Evolutionary conservation across 495 filamentous ascomycete species (phyloP), one percentile per base, ranked within the genome.

Genomic region (Trypethelium eluteriae): DNA sequence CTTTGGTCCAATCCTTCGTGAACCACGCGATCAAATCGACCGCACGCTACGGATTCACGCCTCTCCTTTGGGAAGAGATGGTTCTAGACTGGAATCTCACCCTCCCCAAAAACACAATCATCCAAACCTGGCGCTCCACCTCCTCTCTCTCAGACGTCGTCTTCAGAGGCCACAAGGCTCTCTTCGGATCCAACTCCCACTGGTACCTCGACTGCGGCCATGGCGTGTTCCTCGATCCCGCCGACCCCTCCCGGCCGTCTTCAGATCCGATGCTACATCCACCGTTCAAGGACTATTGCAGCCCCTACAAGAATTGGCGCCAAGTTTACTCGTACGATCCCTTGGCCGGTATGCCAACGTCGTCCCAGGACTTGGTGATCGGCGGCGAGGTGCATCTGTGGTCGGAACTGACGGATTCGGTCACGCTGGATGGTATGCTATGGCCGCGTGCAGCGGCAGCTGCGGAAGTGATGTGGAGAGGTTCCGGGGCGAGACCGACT

Each of bases 1-100:
- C 89, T 10, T 79, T 91, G 16, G 78, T 94, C 64, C 89, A 93
- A 71, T 81, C 80, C 62, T 89, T 92, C 70, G 74, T 92, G 68
- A 82, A 89, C 71, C 77, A 80, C 65, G 83, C 83, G 68, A 89
- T 90, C 70, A 75, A 70, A 44, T 79, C 83, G 18, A 79, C 92
- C 3, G 73, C 81, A 25, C 75, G 76, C 34, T 78, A 81, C 1
- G 86, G 86, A 11, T 75, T 92, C 69, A 82, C 81, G 12, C 89
- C 89, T 2, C 78, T 93, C 12, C 84, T 88, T 6, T 94, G 90
- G 90, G 90, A 94, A 76, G 90, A 94, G 73, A 90, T 90, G 79
- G 81, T 89, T 3, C 78, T 90, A 12, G 79, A 83, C 36, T 93
- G 89, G 85, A 89, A 91, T 74, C 71, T 93, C 34, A 88, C 82